phyloP scores from a whole-genome alignment of 768 basidiomycete species.

The Russula earlei region DNA sequence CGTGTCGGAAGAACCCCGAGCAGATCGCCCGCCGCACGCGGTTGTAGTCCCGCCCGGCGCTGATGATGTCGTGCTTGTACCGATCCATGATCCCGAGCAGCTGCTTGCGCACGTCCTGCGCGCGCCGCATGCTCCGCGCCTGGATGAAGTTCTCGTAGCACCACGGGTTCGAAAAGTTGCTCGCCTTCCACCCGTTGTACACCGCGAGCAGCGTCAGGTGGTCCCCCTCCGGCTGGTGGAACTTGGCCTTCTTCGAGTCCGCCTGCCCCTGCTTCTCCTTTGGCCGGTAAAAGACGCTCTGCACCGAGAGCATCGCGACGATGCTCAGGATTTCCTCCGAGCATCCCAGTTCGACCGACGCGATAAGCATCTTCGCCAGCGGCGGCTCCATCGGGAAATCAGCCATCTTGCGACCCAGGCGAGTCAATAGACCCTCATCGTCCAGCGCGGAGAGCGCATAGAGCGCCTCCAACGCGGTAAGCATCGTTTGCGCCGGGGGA shows the following conservation, averaged over 20 bases:
- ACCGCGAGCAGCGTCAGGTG: conserved; percentile 87
- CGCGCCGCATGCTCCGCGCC: conserved; percentile 91
- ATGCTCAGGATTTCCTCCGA: conserved; percentile 97
- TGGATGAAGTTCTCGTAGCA: conserved; percentile 99
- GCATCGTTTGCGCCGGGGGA: conserved; percentile 92
- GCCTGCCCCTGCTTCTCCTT: conserved; percentile 99
- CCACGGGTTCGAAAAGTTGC: conserved; percentile 97
- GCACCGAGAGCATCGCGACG: conserved; percentile 95
- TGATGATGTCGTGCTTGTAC: conserved; percentile 95
- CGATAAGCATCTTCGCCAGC: conserved; percentile 95
- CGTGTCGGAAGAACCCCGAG: conserved; percentile 95
- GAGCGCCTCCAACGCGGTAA: conserved; percentile 88
- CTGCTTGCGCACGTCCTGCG: conserved; percentile 97
- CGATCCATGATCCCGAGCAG: conserved; percentile 98
- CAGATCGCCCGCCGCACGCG: conserved; percentile 91
- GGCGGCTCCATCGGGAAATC: conserved; percentile 99
- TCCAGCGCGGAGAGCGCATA: conserved; percentile 95
- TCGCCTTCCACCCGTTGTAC: conserved; percentile 97
- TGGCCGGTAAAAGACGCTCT: conserved; percentile 96
- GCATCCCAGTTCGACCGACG: conserved; percentile 93
- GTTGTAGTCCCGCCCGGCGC: conserved; percentile 89
- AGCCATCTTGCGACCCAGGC: conserved; percentile 96
- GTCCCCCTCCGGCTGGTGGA: conserved; percentile 98
- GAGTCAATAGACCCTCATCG: conserved; percentile 91
- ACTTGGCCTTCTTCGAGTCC: conserved; percentile 99